phyloP scores from a whole-genome alignment of 2,329 filamentous ascomycete genomes.

The Penicillium verrucosum region DNA sequence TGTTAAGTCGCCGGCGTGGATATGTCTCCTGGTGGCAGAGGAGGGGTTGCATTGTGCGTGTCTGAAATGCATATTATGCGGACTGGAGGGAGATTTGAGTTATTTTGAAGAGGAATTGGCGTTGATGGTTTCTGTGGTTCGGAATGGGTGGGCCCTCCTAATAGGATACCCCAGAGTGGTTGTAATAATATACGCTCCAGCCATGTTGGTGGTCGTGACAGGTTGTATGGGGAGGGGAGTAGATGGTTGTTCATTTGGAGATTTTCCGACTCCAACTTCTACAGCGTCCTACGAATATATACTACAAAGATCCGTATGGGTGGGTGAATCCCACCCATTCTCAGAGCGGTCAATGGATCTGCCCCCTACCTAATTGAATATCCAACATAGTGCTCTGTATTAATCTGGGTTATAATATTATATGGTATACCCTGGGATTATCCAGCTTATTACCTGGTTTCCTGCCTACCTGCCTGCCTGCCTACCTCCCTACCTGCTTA shows the following conservation, averaged over 20 bases:
- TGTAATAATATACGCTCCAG: background rate
- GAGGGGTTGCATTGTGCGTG: slow-evolving; percentile 42
- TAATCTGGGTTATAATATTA: too few species aligned
- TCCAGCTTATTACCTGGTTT: too few species aligned
- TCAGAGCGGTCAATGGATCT: too few species aligned
- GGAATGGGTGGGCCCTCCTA: background rate
- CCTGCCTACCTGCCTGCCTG: too few species aligned
- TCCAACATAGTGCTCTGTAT: too few species aligned
- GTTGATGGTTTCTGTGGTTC: background rate
- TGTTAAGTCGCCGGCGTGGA: slow-evolving; percentile 52
- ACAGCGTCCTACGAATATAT: background rate
- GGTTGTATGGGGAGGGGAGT: slow-evolving; percentile 4
- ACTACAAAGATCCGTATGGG: too few species aligned
- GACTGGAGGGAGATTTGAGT: background rate
- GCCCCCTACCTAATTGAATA: too few species aligned
- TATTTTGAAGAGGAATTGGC: background rate
- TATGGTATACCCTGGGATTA: too few species aligned
- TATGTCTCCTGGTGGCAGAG: slow-evolving; percentile 45
- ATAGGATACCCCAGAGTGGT: background rate
- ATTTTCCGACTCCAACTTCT: background rate
- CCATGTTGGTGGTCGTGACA: background rate
- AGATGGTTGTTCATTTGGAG: slow-evolving; percentile 3
- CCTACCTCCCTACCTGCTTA: too few species aligned
- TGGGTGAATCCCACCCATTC: too few species aligned
- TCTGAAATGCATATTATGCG: slow-evolving; percentile 42